Evolutionary conservation across 495 filamentous ascomycete species (phyloP).

Genomic region (Xylaria curta): DNA sequence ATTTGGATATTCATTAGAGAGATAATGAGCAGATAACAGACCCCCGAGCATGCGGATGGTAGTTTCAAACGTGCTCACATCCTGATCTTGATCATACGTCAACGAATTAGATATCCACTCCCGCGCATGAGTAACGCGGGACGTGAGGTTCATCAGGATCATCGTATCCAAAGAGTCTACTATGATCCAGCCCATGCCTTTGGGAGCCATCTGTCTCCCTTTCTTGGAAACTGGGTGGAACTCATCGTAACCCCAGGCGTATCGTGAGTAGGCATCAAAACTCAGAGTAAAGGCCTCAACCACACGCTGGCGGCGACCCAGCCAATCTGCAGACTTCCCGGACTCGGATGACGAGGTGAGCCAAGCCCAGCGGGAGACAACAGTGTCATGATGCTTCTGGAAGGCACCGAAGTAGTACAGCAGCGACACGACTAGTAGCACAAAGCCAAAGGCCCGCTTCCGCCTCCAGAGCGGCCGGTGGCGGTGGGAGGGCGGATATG

Average conservation of each 20-base stretch:
- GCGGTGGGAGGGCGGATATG: constrained; percentile 63
- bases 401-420: constrained; percentile 68
- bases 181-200: constrained; percentile 95
- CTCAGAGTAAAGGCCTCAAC: constrained; percentile 87
- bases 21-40: constrained; percentile 91
- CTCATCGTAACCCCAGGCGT: constrained; percentile 92
- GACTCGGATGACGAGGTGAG: constrained; percentile 44
- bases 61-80: constrained; percentile 98
- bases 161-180: constrained; percentile 94
- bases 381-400: constrained; percentile 41
- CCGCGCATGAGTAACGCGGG: constrained; percentile 79
- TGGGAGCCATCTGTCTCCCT: constrained; percentile 80
- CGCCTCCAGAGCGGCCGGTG: constrained; percentile 54
- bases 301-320: constrained; percentile 78
- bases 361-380: constrained; percentile 50
- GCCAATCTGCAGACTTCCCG: constrained; percentile 67
- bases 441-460: constrained; percentile 52
- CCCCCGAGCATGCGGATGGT: constrained; percentile 98
- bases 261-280: constrained; percentile 89
- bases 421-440: constrained; percentile 55
- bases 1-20: constrained; percentile 74
- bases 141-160: constrained; percentile 98
- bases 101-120: constrained; percentile 88
- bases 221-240: constrained; percentile 82
- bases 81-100: constrained; percentile 87